Evolutionary conservation across 1,139 yeast species (phyloP), one percentile per base, ranked within the genome.

Genomic region (Debaryomyces singareniensis): DNA sequence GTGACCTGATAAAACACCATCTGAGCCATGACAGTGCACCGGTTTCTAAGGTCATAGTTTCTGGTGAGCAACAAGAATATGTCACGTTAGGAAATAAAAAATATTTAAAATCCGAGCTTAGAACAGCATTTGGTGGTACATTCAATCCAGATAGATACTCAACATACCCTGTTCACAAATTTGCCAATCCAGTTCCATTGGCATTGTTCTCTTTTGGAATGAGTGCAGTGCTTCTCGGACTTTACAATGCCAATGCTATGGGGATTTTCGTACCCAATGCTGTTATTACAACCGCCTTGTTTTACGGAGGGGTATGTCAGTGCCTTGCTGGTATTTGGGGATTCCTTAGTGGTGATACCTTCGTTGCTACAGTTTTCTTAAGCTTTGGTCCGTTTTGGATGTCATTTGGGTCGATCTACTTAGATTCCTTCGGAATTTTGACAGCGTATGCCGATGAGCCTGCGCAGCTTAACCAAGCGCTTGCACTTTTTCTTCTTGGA

Each of bases 211-310:
- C 51, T 4, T 56, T 56, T 34, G 52, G 57, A 10, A 30, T 57
- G 37, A 52, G 61, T 23, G 51, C 61, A 0, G 54, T 58, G 38
- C 48, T 47, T 10, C 47, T 71, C 29, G 68, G 74, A 26, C 52
- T 75, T 53, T 53, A 58, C 35, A 64, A 73, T 31, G 63, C 73
- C 28, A 68, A 65, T 26, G 78, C 79, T 20, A 62, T 71, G 54
- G 74, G 75, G 20, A 68, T 73, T 25, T 52, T 64, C 4, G 59
- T 63, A 16, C 64, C 69, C 14, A 67, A 71, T 31, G 55, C 72
- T 13, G 56, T 73, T 26, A 63, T 71, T 15, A 65, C 74, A 26
- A 53, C 68, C 26, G 66, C 72, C 25, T 63, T 73, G 51, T 74
- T 76, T 49, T 65, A 71, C 27, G 61, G 67, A 3, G 72, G 72